These are phyloP conservation scores for Fistulinella prunicolor DNA, from an alignment of 768 basidiomycete species.

Conservation along the genomic window DNA sequence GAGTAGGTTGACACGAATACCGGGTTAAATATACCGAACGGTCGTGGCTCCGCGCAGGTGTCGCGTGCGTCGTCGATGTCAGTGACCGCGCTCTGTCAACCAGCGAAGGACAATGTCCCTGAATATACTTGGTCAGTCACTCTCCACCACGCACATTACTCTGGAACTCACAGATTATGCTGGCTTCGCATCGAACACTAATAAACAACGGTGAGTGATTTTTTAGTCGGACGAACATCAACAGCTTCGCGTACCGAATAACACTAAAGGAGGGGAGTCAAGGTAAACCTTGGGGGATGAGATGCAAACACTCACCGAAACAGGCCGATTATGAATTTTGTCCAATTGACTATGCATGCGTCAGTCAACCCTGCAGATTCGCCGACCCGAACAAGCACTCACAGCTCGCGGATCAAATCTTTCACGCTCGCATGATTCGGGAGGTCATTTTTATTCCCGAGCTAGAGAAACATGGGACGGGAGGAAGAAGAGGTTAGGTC, in stretches of 20 bases:
- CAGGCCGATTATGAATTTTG: constrained; percentile 74
- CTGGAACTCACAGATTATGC: constrained; percentile 72
- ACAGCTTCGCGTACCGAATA: constrained; percentile 58
- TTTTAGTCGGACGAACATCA: background rate
- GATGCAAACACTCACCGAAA: constrained; percentile 61
- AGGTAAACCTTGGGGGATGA: background rate
- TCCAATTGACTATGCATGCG: constrained; percentile 48
- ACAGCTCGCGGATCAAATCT: constrained; percentile 80
- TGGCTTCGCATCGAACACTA: constrained; percentile 97
- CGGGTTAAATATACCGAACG: background rate
- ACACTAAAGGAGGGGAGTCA: constrained; percentile 45
- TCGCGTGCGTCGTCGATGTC: constrained; percentile 2
- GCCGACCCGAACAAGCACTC: constrained; percentile 18
- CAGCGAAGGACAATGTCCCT: constrained; percentile 89
- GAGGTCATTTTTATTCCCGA: constrained; percentile 93
- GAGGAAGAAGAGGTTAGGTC: no score
- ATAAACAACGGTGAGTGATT: background rate
- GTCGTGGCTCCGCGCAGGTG: background rate
- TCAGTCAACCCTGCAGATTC: constrained; percentile 25
- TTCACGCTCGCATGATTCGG: constrained; percentile 74
- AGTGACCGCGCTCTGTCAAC: constrained; percentile 77
- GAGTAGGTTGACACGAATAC: background rate
- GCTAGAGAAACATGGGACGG: constrained; percentile 35
- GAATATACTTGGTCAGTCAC: background rate
- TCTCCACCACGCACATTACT: background rate